phyloP scores from a whole-genome alignment of 2,329 filamentous ascomycete genomes.

The Teratosphaeria zuluensis region DNA sequence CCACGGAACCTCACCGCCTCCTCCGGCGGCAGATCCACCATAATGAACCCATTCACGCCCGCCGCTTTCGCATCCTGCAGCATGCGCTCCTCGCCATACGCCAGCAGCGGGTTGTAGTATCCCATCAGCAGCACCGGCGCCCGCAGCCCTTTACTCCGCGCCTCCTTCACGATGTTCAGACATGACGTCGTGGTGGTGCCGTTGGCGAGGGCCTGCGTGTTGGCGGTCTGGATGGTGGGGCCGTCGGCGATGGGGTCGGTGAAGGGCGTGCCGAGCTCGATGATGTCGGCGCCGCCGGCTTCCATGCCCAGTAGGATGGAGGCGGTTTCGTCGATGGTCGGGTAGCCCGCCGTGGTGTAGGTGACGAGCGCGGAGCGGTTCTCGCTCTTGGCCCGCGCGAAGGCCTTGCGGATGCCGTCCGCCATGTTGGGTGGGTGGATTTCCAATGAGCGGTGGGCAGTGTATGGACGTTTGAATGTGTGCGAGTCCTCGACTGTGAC shows the following conservation, averaged over 20 bases:
- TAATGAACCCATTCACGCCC: conserved; percentile 91
- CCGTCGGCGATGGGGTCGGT: conserved; percentile 97
- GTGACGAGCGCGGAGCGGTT: conserved; percentile 68
- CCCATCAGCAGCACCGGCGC: conserved; percentile 91
- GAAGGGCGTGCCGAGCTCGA: conserved; percentile 93
- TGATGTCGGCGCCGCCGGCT: conserved; percentile 85
- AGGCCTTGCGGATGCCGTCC: conserved; percentile 42
- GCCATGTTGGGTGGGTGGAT: neutral
- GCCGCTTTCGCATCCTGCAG: conserved; percentile 73
- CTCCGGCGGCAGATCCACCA: conserved; percentile 91
- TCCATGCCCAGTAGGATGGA: conserved; percentile 83
- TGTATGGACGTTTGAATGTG: too few species aligned
- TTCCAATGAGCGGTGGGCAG: neutral
- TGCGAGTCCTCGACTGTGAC: too few species aligned
- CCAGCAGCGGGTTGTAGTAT: conserved; percentile 94
- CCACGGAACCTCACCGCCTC: conserved; percentile 88
- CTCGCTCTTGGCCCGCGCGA: conserved; percentile 42
- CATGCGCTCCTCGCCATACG: conserved; percentile 86
- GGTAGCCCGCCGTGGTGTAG: conserved; percentile 93
- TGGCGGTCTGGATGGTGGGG: conserved; percentile 90
- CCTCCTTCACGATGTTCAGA: conserved; percentile 73
- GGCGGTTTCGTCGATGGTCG: conserved; percentile 69
- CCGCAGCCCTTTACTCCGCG: conserved; percentile 65
- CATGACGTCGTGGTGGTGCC: conserved; percentile 74
- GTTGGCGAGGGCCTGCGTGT: conserved; percentile 79